phyloP scores from a whole-genome alignment of 129 eudicot genomes.

The Solidago caesia region DNA sequence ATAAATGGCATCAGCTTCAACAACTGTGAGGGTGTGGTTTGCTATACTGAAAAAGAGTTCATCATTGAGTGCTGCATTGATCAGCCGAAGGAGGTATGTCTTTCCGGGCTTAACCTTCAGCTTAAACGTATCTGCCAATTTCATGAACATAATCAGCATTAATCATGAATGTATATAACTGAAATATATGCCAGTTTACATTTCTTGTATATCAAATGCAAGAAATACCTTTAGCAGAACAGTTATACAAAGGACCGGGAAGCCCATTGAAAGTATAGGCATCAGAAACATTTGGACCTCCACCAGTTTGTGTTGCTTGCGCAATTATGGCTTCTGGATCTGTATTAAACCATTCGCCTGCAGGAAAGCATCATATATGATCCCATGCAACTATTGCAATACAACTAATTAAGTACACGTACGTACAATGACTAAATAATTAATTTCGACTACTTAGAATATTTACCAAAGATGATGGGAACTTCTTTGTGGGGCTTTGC shows the following conservation, averaged over 20 bases:
- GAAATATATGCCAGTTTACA: neutral
- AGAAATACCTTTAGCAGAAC: constrained; percentile 34
- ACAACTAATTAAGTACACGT: too few species aligned
- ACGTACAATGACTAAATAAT: neutral
- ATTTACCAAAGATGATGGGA: constrained; percentile 54
- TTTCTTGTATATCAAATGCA: neutral
- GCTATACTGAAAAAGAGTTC: constrained; percentile 42
- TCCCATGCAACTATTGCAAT: too few species aligned
- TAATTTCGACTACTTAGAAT: neutral
- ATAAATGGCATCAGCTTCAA: constrained; percentile 40
- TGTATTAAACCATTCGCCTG: constrained; percentile 69
- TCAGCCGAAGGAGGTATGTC: constrained; percentile 39
- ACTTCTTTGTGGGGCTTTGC: constrained; percentile 59
- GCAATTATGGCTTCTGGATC: constrained; percentile 57
- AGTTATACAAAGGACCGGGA: constrained; percentile 34
- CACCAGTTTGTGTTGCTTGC: constrained; percentile 62
- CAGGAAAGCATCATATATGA: neutral
- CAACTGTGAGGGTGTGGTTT: constrained; percentile 40
- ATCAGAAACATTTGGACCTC: constrained; percentile 58
- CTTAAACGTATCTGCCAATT: constrained; percentile 35
- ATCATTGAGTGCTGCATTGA: constrained; percentile 43
- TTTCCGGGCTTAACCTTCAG: constrained; percentile 37
- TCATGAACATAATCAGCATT: neutral
- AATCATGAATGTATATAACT: neutral
- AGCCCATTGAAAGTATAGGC: constrained; percentile 34